Percentiles rank a stretch among this genome's conserved stretches.
phyloP scores from a whole-genome alignment of 2,329 filamentous ascomycete species.

The Cercospora brassicicola region DNA sequence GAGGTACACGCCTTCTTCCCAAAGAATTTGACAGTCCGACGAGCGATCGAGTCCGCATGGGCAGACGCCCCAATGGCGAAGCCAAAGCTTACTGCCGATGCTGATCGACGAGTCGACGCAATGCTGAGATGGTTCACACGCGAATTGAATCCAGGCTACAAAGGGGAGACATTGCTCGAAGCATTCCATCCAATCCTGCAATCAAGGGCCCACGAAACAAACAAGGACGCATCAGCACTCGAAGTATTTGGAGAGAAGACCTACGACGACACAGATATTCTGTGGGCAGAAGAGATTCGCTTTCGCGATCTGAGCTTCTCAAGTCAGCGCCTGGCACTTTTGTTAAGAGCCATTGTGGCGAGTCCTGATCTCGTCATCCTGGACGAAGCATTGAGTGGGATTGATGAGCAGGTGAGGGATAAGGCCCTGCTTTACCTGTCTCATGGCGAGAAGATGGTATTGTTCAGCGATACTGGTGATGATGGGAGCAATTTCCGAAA shows the following conservation, averaged over 20 bases:
- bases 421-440: conserved; percentile 81
- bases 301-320: conserved; percentile 78
- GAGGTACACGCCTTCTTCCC: conserved; percentile 96
- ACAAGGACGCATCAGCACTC: not conserved
- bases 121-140: conserved; percentile 73
- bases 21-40: conserved; percentile 68
- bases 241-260: conserved; percentile 18
- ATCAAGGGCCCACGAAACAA: not conserved
- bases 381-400: conserved; percentile 54
- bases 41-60: conserved; percentile 82
- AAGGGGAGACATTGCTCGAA: conserved; percentile 14
- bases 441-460: conserved; percentile 41
- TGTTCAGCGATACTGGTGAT: not conserved
- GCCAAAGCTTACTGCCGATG: conserved; percentile 62
- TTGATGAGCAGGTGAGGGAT: conserved; percentile 65
- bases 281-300: conserved; percentile 66
- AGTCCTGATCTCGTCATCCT: conserved; percentile 52
- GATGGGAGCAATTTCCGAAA: not conserved
- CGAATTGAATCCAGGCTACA: conserved; percentile 65
- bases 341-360: conserved; percentile 59
- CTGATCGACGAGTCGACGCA: conserved; percentile 63
- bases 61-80: conserved; percentile 78
- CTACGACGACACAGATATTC: conserved; percentile 37
- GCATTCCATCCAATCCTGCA: conserved; percentile 8
- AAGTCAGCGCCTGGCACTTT: conserved; percentile 79